Evolutionary conservation across 768 basidiomycete genomes (phyloP), one percentile per base, ranked within the genome.

Genomic region (Russula sp.): DNA sequence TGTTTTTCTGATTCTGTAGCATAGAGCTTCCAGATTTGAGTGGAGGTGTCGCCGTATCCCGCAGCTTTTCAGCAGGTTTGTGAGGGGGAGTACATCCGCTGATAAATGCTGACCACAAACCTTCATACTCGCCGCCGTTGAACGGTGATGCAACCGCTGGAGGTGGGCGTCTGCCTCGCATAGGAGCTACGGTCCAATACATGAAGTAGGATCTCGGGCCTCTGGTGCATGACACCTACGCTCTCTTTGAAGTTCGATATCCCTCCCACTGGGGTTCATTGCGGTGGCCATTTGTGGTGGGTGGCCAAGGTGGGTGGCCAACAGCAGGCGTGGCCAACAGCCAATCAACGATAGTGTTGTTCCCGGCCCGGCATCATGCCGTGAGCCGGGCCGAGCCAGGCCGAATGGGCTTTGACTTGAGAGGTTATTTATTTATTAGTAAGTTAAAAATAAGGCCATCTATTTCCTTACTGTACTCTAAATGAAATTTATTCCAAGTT

Each of bases 11-110:
- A 65, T 60, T 66, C 64, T 22, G 32, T 43, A 5, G 8, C 25
- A 32, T 65, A 65, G 36, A 53, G 41, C 25, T 48, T 56, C 64
- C 65, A 66, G 13, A 64, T 38, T 4, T 39, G 10, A 8, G 47
- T 41, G 18, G 56, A 48, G 14, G 56, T 18, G 6, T 58, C 57
- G 11, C 57, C 38, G 4, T 58, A 58, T 32, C 39, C 56, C 13
- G 18, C 18, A 34, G 16, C 36, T 48, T 8, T 58, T 55, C 18
- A 42, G 5, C 7, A 7, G n/a, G 2, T 6, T 34, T 13, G 29
- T 43, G 11, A 43, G 18, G 7, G 29, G 5, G 41, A 4, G 8
- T n/a, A 20, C 10, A 6, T 55, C 11, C 5, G 3, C 11, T 9
- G 3, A 38, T 4, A 34, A 2, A 16, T 18, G 32, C 16, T 7